phyloP scores from a whole-genome alignment of 2,329 filamentous ascomycete species.

The Trichoderma atroviride region DNA sequence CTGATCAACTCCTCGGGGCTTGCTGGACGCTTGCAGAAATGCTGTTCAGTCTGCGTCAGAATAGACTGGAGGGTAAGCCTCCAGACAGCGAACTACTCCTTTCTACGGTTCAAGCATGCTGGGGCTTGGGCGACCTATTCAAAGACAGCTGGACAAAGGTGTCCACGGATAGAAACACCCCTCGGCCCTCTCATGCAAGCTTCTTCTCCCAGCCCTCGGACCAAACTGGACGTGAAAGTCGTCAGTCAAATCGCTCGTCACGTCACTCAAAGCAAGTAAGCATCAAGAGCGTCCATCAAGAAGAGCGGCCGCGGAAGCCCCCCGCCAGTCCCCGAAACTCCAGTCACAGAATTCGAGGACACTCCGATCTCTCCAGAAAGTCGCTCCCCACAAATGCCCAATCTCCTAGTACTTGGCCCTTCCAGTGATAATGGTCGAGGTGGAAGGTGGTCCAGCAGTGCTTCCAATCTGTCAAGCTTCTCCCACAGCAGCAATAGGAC shows the following conservation, averaged over 20 bases:
- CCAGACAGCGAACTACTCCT: constrained; percentile 83
- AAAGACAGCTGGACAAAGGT: constrained; percentile 89
- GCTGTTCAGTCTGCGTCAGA: constrained; percentile 88
- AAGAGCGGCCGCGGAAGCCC: constrained; percentile 55
- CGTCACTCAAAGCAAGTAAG: constrained; percentile 57
- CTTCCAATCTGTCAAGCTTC: constrained; percentile 77
- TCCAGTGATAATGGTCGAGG: constrained; percentile 60
- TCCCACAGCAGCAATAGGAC: constrained; percentile 69
- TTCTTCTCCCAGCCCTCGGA: constrained; percentile 63
- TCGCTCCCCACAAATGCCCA: constrained; percentile 73
- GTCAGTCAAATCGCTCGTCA: constrained; percentile 55
- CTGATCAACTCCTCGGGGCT: constrained; percentile 78
- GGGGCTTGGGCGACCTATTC: constrained; percentile 93
- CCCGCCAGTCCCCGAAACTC: constrained; percentile 74
- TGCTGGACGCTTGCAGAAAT: constrained; percentile 93
- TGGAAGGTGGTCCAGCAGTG: constrained; percentile 79
- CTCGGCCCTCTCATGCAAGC: constrained; percentile 74
- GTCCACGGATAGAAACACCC: constrained; percentile 82
- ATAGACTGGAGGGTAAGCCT: constrained; percentile 69
- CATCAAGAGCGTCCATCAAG: constrained; percentile 48
- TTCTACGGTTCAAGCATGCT: constrained; percentile 89
- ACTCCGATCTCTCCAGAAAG: constrained; percentile 81
- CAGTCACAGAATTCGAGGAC: constrained; percentile 94
- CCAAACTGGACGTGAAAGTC: constrained; percentile 51
- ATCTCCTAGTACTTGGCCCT: constrained; percentile 84